These are phyloP conservation scores for Hypomyces perniciosus DNA, from an alignment of 2,329 filamentous ascomycete genomes.

Conservation along the genomic window DNA sequence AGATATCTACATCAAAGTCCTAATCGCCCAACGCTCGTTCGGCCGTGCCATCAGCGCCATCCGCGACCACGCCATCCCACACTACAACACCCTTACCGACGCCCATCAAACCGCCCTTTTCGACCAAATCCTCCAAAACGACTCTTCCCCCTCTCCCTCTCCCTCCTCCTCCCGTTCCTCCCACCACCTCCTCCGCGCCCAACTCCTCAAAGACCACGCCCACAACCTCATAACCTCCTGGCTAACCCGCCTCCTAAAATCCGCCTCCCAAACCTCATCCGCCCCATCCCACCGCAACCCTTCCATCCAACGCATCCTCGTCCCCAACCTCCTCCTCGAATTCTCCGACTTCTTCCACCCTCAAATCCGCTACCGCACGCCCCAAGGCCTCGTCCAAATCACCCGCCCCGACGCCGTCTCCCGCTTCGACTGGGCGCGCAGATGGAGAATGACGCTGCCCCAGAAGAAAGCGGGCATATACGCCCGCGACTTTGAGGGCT, in stretches of 20 bases:
- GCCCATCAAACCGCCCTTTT: constrained; percentile 23
- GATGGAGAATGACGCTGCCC: constrained; percentile 23
- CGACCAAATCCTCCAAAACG: constrained; percentile 29
- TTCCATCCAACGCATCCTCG: constrained; percentile 14
- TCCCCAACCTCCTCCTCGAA: constrained; percentile 29
- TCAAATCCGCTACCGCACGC: constrained; percentile 27
- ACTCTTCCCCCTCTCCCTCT: constrained; percentile 11
- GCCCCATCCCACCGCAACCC: constrained; percentile 17
- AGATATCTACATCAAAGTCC: constrained; percentile 35
- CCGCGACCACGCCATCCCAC: constrained; percentile 35
- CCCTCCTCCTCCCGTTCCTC: constrained; percentile 8
- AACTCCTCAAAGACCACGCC: constrained; percentile 27
- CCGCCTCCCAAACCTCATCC: constrained; percentile 17
- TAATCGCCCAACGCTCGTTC: constrained; percentile 26
- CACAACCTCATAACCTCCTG: constrained; percentile 26
- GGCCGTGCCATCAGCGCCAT: constrained; percentile 32
- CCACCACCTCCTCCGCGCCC: constrained; percentile 19
- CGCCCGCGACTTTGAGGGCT: constrained; percentile 9
- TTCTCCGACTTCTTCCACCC: constrained; percentile 29
- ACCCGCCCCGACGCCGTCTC: constrained; percentile 16
- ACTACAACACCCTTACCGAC: constrained; percentile 23
- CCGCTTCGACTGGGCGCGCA: constrained; percentile 19
- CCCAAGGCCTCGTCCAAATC: constrained; percentile 26
- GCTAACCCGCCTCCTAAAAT: constrained; percentile 23
- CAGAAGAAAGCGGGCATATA: constrained; percentile 18